A percentile compares a stretch with the other conserved stretches of the same genome.
Conservation (phyloP, 768 basidiomycete genomes). For the Rhodotorula diobovata region DNA sequence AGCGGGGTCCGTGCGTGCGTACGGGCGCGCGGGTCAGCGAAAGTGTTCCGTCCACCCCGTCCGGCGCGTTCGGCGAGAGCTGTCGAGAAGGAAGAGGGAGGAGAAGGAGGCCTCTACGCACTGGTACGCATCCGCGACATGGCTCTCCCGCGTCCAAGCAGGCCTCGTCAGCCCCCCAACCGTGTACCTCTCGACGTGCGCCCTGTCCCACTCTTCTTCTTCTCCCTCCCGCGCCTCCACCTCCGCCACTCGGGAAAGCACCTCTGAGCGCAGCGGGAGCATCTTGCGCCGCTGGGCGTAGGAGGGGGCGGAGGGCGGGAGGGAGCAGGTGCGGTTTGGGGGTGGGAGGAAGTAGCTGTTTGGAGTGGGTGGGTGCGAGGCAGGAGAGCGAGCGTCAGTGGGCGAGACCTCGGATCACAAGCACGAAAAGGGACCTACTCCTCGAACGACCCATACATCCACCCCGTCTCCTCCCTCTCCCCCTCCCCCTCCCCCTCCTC, state of each 20-base stretch:
- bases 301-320: background rate
- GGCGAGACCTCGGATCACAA: too few species aligned
- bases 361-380: background rate
- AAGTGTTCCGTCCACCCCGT: background rate
- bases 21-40: background rate
- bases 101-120: background rate
- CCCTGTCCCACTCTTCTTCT: background rate
- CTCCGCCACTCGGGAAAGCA: background rate
- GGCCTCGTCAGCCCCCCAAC: background rate
- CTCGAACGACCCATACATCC: too few species aligned
- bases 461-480: too few species aligned
- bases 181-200: background rate
- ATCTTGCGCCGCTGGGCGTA: background rate
- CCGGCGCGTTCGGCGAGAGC: too few species aligned
- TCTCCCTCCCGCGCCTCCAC: too few species aligned
- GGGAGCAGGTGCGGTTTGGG: background rate
- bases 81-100: background rate
- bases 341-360: slow-evolving; percentile 2
- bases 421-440: too few species aligned
- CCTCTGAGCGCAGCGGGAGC: background rate
- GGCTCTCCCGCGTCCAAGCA: background rate
- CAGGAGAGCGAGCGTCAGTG: background rate
- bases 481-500: too few species aligned
- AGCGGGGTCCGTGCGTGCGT: too few species aligned
- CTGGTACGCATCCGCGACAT: background rate